These are phyloP conservation scores for Gaertneriomyces sp. DNA, from an alignment of 192 early-diverging fungal genomes.

Conservation along the genomic window DNA sequence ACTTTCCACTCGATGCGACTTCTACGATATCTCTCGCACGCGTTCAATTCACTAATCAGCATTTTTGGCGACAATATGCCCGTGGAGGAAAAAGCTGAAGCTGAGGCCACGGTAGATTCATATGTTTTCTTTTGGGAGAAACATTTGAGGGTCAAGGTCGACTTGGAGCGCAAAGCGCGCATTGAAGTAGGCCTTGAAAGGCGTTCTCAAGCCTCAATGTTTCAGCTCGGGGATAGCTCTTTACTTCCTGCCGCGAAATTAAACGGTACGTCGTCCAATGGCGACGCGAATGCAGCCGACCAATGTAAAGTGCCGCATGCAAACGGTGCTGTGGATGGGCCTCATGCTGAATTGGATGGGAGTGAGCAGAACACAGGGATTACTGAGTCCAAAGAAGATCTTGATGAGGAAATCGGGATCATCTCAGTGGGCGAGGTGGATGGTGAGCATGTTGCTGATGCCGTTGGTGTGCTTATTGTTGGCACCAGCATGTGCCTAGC, in stretches of 20 bases:
- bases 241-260: too few species aligned
- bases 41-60: slow-evolving; percentile 39
- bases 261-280: too few species aligned
- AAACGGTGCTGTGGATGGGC: too few species aligned
- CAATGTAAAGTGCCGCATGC: too few species aligned
- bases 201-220: too few species aligned
- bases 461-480: slow-evolving; percentile 40
- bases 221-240: too few species aligned
- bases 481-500: slow-evolving; percentile 33
- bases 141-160: slow-evolving; percentile 16
- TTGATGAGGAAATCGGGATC: neutral
- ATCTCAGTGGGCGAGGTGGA: slow-evolving; percentile 27
- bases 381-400: too few species aligned
- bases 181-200: neutral
- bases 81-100: slow-evolving; percentile 42
- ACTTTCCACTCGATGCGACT: slow-evolving; percentile 51
- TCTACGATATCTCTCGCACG: slow-evolving; percentile 46
- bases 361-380: too few species aligned
- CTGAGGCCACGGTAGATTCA: slow-evolving; percentile 23
- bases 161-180: slow-evolving; percentile 14
- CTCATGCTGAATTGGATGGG: too few species aligned
- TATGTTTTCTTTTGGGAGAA: slow-evolving; percentile 46
- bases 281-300: too few species aligned
- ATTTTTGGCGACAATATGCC: slow-evolving; percentile 42
- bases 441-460: slow-evolving; percentile 45